Evolutionary conservation across 352 stramenopile genomes (phyloP).

Genomic region (Phytophthora brassicae): DNA sequence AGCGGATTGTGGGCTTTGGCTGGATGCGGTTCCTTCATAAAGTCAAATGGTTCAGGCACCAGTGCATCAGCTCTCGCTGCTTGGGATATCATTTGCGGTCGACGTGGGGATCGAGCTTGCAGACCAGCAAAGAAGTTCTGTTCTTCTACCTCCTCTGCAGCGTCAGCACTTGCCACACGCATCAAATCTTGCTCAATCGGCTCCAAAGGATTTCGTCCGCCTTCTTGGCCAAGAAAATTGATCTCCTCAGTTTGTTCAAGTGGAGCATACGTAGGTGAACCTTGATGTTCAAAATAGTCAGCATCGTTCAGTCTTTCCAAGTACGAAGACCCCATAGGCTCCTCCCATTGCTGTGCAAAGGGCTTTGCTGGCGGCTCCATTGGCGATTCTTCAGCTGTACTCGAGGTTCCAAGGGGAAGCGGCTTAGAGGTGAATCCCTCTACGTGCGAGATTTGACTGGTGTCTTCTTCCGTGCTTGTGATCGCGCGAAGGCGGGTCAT

Average conservation of each 20-base stretch:
- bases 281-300: slow-evolving; percentile 14
- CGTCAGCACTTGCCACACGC: not conserved
- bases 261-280: not conserved
- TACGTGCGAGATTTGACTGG: not conserved
- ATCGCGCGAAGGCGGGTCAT: slow-evolving; percentile 28
- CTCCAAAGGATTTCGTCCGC: not conserved
- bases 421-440: not conserved
- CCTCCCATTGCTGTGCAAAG: not conserved
- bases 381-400: slow-evolving; percentile 6
- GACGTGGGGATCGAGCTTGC: slow-evolving; percentile 2
- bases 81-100: not conserved
- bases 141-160: not conserved
- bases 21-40: slow-evolving; percentile 1
- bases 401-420: not conserved
- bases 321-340: slow-evolving; percentile 11
- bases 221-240: not conserved
- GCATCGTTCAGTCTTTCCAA: slow-evolving; percentile 19
- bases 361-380: not conserved
- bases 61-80: not conserved
- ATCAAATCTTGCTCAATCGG: not conserved
- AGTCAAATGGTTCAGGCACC: slow-evolving; percentile 5
- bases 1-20: not conserved
- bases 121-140: not conserved
- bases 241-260: not conserved
- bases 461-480: slow-evolving; percentile 17